Evolutionary conservation across 1,284 basidiomycete species (phyloP).

Genomic region (Papiliotrema terrestris): DNA sequence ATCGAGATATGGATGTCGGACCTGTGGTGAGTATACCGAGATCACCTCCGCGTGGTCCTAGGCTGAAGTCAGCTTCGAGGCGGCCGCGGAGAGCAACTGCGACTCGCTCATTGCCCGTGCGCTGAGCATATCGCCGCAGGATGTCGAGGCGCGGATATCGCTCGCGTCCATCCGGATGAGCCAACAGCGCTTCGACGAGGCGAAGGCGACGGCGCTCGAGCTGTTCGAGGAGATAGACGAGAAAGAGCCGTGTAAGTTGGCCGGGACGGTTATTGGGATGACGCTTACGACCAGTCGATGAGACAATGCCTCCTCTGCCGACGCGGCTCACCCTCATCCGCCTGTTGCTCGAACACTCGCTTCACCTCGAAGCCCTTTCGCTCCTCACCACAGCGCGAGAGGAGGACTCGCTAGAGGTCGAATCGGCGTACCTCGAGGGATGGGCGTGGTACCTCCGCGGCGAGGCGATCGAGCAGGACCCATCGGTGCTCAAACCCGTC

Average conservation of each 20-base stretch:
- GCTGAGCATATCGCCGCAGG: slow-evolving; percentile 68
- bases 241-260: slow-evolving; percentile 60
- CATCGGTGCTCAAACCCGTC: slow-evolving; percentile 9
- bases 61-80: slow-evolving; percentile 2
- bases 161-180: slow-evolving; percentile 87
- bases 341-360: slow-evolving; percentile 74
- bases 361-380: slow-evolving; percentile 66
- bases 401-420: slow-evolving; percentile 80
- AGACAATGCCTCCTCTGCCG: slow-evolving; percentile 68
- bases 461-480: slow-evolving; percentile 35
- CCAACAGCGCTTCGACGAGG: slow-evolving; percentile 77
- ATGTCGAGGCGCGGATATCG: slow-evolving; percentile 74
- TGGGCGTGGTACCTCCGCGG: slow-evolving; percentile 78
- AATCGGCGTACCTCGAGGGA: slow-evolving; percentile 92
- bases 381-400: slow-evolving; percentile 76
- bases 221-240: slow-evolving; percentile 73
- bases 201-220: slow-evolving; percentile 64
- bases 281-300: slow-evolving; percentile 57
- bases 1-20: slow-evolving; percentile 97
- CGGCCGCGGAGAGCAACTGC: slow-evolving; percentile 58
- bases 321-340: slow-evolving; percentile 73
- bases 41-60: background rate
- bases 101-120: slow-evolving; percentile 71
- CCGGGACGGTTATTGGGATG: background rate
- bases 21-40: slow-evolving; percentile 65